phyloP scores from a whole-genome alignment of 306 rosid species.

The Crataegus laevigata region DNA sequence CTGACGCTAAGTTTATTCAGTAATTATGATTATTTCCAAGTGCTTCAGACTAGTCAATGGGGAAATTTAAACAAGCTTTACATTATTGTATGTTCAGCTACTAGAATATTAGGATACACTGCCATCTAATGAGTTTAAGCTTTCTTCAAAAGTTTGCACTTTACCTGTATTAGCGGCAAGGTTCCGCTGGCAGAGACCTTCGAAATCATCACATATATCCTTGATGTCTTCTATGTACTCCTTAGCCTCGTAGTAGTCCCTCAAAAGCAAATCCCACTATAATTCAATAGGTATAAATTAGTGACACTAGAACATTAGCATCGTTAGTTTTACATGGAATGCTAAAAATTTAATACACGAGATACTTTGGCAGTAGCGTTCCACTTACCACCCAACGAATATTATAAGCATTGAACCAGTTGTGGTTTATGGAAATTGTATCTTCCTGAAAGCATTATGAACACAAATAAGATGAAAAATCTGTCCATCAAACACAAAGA shows the following conservation, averaged over 20 bases:
- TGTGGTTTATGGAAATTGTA: slow-evolving; percentile 87
- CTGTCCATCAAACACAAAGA: neutral
- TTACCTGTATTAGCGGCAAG: slow-evolving; percentile 83
- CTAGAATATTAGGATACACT: no score
- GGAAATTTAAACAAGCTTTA: neutral
- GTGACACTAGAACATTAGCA: slow-evolving; percentile 13
- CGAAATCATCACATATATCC: slow-evolving; percentile 84
- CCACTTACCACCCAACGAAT: slow-evolving; percentile 75
- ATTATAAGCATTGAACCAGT: slow-evolving; percentile 87
- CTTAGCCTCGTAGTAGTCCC: slow-evolving; percentile 82
- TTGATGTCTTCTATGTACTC: slow-evolving; percentile 90
- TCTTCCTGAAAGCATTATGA: slow-evolving; percentile 69
- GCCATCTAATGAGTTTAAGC: neutral
- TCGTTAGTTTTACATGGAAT: neutral
- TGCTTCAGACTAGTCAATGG: neutral
- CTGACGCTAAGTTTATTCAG: neutral
- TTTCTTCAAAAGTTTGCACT: neutral
- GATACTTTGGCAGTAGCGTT: neutral
- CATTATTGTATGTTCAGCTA: neutral
- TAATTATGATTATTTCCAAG: neutral
- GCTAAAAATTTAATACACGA: neutral
- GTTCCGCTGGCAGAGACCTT: slow-evolving; percentile 93
- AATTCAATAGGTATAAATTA: slow-evolving; percentile 10
- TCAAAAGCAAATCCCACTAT: slow-evolving; percentile 77
- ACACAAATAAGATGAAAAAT: slow-evolving; percentile 2